Base-by-base conservation (phyloP, 1,284 basidiomycete species). In the Rhodotorula sp. region DNA sequence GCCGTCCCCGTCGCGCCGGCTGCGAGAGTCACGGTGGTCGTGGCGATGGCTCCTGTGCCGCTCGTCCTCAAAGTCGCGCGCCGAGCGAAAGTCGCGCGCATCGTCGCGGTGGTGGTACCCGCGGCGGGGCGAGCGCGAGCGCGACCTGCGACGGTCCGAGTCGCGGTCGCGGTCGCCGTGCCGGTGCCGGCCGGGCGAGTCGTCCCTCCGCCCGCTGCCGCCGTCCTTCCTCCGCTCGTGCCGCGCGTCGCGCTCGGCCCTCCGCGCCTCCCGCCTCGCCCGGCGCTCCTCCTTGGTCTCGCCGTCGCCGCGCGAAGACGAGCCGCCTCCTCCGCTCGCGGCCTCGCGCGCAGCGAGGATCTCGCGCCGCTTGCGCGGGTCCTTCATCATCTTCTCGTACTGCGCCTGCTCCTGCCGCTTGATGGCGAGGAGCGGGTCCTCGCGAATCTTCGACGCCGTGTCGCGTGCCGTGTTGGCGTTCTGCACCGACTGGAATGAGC, bases 381-480 rank as follows among this genome's bases (percentile, higher is more conserved):
- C 95, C 67, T 91, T 89, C 84, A 95, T 88, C 64, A 99, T 85
- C 7, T 92, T 88, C 77, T 97, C 88, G 76, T 94, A 91, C 12
- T 93, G 91, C 12, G 91, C 90, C 81, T 97, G 93, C 82, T 99
- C 96, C 80, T 98, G 95, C 81, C 93, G 91, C 82, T 98, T 98
- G 84, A 99, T 99, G 19, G 92, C 92, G 41, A 99, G 86, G 41
- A 99, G 82, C 3, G 96, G 96, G 79, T 99, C 96, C 81, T 98
- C 95, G 54, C 96, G 89, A 73, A 99, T 89, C 84, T 99, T 99
- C 42, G 92, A 84, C 25, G 93, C 91, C 52, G 92, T 87, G 80
- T 99, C 96, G 42, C 93, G 89, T 44, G 84, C 85, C n/a, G 85
- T 90, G 81, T 98, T 97, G 75, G 95, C 94, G 80, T 93, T 95